Base-by-base conservation (phyloP, 2,329 filamentous ascomycete species). In the Drechslerella coelobrocha region DNA sequence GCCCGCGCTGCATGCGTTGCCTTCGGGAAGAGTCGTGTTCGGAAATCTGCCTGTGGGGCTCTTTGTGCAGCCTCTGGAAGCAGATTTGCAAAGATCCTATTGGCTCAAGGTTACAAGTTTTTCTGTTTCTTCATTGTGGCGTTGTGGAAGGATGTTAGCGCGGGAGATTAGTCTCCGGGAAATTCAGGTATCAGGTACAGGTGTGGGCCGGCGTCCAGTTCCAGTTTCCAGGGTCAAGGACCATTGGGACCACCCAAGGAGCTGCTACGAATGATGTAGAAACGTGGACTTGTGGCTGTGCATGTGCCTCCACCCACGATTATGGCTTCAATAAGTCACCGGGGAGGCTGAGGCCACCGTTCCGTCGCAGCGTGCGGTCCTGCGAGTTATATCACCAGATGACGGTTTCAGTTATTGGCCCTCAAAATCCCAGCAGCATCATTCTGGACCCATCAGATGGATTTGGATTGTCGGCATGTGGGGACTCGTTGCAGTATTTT, bases 231-330 rank as follows among this genome's bases (percentile, higher is more conserved):
- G 65, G 65, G 50, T 68, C 62, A 55, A 60, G 55, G 55, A 51
- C 53, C 23, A 29, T 31, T 34, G 17, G 19, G n/a, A 29, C 17
- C 37, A 8, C 37, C 29, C 51, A 43, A 50, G 47, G 39, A 34
- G 53, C 61, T 48, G 54, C 54, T 68, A 31, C 24, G 37, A 55
- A 17, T 27, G 39, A 45, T 26, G 41, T 47, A 45, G 56, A 61
- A 69, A 61, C 65, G 51, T 69, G 56, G 57, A 54, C 41, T 14
- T 69, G 65, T 69, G 65, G 65, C 65, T 69, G 65, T 62, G 65
- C 57, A 45, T 4, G 41, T 45, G 41, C 57, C 41, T 45, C 27
- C 48, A 61, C 56, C 56, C 55, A 68, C 54, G 63, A 48, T 55
- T 55, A 48, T 34, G 55, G 54, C 24, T 31, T 52, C 24, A 39